Percentiles rank a stretch among this genome's conserved stretches.
Evolutionary conservation across 108 stramenopile species (phyloP).

Genomic region (Cyclotella baltica): DNA sequence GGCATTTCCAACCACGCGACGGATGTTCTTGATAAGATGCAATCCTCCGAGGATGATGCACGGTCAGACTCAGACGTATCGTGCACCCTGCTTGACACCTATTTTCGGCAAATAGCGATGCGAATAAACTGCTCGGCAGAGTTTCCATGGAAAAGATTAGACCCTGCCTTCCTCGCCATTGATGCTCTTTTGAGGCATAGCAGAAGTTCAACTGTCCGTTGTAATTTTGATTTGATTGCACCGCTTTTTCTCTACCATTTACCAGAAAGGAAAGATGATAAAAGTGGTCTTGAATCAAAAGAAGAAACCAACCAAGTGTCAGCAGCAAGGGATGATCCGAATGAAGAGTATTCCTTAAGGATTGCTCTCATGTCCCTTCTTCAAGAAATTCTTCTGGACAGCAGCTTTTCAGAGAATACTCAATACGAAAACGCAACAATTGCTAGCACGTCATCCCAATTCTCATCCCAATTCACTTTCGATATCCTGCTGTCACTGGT

Average conservation of each 20-base stretch:
- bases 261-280: conserved; percentile 10
- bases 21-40: conserved; percentile 28
- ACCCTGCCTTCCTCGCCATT: conserved; percentile 35
- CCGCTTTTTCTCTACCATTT: conserved; percentile 48
- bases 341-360: conserved; percentile 50
- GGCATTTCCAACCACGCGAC: conserved; percentile 20
- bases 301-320: neutral
- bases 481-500: conserved; percentile 39
- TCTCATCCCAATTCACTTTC: conserved; percentile 20
- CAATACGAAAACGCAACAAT: neutral
- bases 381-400: conserved; percentile 45
- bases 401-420: conserved; percentile 20
- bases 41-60: neutral
- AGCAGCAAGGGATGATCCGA: conserved; percentile 10
- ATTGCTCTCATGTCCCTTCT: conserved; percentile 48
- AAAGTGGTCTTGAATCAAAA: neutral
- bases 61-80: neutral
- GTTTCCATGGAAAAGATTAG: conserved; percentile 48
- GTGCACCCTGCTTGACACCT: conserved; percentile 22
- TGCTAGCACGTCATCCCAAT: neutral
- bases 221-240: conserved; percentile 43
- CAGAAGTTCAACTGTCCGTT: conserved; percentile 37
- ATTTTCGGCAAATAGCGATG: conserved; percentile 32
- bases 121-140: conserved; percentile 18
- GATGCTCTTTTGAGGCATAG: conserved; percentile 29